Conservation (phyloP, 2,329 filamentous ascomycete species). For the Sclerotiophoma versabilis region DNA sequence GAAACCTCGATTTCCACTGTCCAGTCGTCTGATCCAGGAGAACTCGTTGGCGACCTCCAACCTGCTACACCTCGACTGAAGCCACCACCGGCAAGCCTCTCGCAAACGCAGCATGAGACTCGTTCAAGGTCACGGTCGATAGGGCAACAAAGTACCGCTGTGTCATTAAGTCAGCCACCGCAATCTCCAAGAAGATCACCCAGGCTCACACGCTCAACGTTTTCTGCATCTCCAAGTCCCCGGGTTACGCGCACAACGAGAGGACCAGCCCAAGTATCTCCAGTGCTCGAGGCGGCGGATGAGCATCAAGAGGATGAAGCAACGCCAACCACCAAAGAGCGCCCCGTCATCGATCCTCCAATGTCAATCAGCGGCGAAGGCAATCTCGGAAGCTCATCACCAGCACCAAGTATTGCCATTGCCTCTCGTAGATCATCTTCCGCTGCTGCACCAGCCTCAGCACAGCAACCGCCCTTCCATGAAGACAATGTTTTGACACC, state of each 20-base stretch:
- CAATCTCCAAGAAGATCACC: conserved; percentile 1
- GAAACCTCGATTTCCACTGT: conserved; percentile 38
- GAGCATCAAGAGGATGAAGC: background rate
- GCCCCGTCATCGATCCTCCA: background rate
- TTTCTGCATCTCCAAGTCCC: conserved; percentile 5
- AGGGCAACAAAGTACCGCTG: background rate
- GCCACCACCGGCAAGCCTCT: background rate
- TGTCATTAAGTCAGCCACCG: conserved; percentile 5
- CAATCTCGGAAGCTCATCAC: conserved; percentile 21
- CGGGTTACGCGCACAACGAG: background rate
- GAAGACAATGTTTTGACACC: conserved; percentile 36
- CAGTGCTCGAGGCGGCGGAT: background rate
- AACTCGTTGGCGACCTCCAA: conserved; percentile 1
- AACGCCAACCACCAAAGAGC: background rate
- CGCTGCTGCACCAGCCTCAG: conserved; percentile 3
- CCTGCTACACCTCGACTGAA: conserved; percentile 5
- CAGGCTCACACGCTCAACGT: conserved; percentile 2
- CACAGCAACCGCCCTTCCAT: conserved; percentile 21
- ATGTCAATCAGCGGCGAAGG: conserved; percentile 19
- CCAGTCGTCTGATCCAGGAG: conserved; percentile 26
- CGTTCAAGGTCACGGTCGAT: background rate
- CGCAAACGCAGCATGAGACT: background rate
- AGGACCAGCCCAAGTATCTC: background rate
- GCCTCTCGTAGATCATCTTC: too few relatives aligned
- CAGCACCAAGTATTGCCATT: too few relatives aligned